phyloP scores from a whole-genome alignment of 2,329 filamentous ascomycete genomes.

The Aspergillus ochraceus region DNA sequence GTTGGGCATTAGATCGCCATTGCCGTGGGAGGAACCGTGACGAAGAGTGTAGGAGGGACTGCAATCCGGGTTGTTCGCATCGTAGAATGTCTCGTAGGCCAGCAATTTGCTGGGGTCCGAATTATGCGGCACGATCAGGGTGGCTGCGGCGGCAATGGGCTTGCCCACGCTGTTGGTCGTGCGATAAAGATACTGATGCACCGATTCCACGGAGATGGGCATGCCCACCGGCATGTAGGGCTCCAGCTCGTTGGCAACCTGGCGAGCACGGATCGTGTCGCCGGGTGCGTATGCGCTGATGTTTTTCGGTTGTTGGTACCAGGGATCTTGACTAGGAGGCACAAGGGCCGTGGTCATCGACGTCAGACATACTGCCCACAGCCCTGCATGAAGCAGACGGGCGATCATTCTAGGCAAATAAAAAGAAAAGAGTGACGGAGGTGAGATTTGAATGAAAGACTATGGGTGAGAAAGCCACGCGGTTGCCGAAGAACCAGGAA shows the following conservation, averaged over 20 bases:
- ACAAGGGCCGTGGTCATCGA: not conserved
- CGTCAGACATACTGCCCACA: not conserved
- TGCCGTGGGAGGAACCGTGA: not conserved
- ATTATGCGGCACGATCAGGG: slow-evolving; percentile 34
- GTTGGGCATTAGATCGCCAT: slow-evolving; percentile 25
- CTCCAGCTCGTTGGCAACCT: slow-evolving; percentile 11
- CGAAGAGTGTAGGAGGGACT: slow-evolving; percentile 23
- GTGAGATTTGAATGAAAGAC: not conserved
- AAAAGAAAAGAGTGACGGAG: not conserved
- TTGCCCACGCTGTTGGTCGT: slow-evolving; percentile 19
- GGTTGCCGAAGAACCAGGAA: not conserved
- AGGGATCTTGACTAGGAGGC: slow-evolving; percentile 16
- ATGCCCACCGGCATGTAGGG: slow-evolving; percentile 10
- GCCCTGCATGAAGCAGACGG: not conserved
- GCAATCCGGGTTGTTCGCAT: slow-evolving; percentile 18
- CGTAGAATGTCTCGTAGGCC: slow-evolving; percentile 41
- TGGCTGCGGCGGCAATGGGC: slow-evolving; percentile 31
- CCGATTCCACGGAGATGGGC: slow-evolving; percentile 13
- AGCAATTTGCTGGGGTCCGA: slow-evolving; percentile 30
- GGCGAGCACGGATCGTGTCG: slow-evolving; percentile 15
- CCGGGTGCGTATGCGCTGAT: slow-evolving; percentile 14
- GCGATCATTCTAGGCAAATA: not conserved
- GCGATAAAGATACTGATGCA: slow-evolving; percentile 19
- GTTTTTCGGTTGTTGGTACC: slow-evolving; percentile 17
- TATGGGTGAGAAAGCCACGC: not conserved